phyloP scores from a whole-genome alignment of 2,329 filamentous ascomycete species.

The Emmonsiellopsis sp. region DNA sequence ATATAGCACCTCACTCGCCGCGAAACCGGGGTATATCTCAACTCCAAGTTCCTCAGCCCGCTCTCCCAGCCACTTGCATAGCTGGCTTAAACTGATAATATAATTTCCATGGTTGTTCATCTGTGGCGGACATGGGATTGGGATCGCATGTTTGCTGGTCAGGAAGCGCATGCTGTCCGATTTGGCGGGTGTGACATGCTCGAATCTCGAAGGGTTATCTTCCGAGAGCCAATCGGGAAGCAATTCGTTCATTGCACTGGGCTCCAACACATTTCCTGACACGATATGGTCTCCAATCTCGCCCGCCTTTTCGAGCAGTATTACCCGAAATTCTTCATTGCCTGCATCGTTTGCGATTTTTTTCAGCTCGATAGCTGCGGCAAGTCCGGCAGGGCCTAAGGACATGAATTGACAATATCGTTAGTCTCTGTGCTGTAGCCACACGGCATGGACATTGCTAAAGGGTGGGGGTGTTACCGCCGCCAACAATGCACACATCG shows the following conservation, averaged over 20 bases:
- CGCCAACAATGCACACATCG: conserved; percentile 93
- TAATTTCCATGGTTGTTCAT: conserved; percentile 99
- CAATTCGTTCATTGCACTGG: conserved; percentile 76
- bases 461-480: conserved; percentile 40
- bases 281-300: conserved; percentile 92
- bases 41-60: conserved; percentile 94
- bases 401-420: not conserved
- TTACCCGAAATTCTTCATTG: conserved; percentile 89
- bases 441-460: not conserved
- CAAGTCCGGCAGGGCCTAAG: conserved; percentile 75
- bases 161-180: conserved; percentile 88
- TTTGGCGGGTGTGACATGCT: conserved; percentile 74
- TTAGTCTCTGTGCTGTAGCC: not conserved
- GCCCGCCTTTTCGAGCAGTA: conserved; percentile 89
- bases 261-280: conserved; percentile 91
- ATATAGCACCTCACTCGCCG: conserved; percentile 87
- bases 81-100: conserved; percentile 90
- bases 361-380: conserved; percentile 88
- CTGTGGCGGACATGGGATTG: conserved; percentile 81
- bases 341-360: conserved; percentile 90
- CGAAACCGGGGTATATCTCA: conserved; percentile 92
- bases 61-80: conserved; percentile 92
- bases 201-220: conserved; percentile 78
- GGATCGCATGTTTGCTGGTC: conserved; percentile 67
- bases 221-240: conserved; percentile 89